Percentiles rank a stretch among this genome's conserved stretches.
These are phyloP conservation scores for Solanum virginianum DNA, from an alignment of 257 asterid genomes.

Conservation along the genomic window DNA sequence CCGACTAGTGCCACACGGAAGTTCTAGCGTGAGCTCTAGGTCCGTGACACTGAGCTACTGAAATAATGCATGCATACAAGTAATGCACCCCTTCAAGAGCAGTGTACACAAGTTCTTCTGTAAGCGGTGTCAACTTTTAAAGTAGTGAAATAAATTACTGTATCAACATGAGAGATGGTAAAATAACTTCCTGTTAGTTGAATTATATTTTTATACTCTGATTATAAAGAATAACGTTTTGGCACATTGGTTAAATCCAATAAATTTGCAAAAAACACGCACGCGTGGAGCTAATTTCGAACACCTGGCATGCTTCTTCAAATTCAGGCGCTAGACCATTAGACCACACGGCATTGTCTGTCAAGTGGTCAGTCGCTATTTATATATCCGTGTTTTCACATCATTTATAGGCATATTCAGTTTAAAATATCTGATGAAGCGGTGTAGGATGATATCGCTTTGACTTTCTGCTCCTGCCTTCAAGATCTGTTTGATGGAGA, in stretches of 20 bases:
- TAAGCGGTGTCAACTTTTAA: background rate
- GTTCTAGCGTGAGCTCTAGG: too few species aligned
- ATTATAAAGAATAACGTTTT: background rate
- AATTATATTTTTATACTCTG: background rate
- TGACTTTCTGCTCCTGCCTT: background rate
- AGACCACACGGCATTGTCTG: background rate
- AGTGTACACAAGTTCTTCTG: background rate
- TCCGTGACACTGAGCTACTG: background rate
- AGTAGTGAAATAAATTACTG: background rate
- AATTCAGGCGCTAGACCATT: background rate
- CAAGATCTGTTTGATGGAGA: background rate
- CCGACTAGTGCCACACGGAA: too few species aligned
- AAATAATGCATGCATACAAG: background rate
- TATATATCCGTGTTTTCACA: background rate
- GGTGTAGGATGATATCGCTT: background rate
- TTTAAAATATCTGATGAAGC: background rate
- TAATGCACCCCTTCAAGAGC: background rate
- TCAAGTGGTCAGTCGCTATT: background rate
- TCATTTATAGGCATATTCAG: background rate
- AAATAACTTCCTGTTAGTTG: background rate
- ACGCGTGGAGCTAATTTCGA: background rate
- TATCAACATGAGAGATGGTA: background rate
- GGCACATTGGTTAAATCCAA: background rate
- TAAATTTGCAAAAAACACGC: background rate
- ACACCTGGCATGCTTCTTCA: background rate